phyloP scores from a whole-genome alignment of 441 rosid genomes.

The Theobroma grandiflorum region DNA sequence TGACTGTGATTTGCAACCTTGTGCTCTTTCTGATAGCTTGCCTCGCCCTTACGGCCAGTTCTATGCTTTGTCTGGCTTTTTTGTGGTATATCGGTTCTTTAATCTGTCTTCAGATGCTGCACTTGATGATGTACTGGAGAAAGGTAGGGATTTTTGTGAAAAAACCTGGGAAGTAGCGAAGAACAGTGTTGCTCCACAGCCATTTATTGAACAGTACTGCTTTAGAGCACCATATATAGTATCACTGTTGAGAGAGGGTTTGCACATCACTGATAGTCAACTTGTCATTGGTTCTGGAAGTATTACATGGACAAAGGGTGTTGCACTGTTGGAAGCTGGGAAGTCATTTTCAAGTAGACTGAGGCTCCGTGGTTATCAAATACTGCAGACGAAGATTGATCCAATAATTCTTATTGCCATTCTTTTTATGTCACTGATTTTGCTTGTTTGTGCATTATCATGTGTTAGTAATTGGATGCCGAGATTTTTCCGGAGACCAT shows the following conservation, averaged over 20 bases:
- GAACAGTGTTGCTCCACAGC: conserved; percentile 90
- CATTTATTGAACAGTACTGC: conserved; percentile 98
- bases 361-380: conserved; percentile 65
- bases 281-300: conserved; percentile 90
- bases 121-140: conserved; percentile 92
- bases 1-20: conserved; percentile 93
- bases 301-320: conserved; percentile 98
- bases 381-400: conserved; percentile 69
- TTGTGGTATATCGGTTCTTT: conserved; percentile 88
- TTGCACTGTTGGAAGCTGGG: conserved; percentile 91
- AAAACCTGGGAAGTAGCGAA: conserved; percentile 85
- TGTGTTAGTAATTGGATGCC: conserved; percentile 75
- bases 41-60: conserved; percentile 92
- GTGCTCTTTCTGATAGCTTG: conserved; percentile 77
- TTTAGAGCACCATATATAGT: conserved; percentile 96
- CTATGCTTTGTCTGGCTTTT: conserved; percentile 95
- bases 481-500: conserved; percentile 67
- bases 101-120: conserved; percentile 83
- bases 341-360: conserved; percentile 67
- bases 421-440: conserved; percentile 67
- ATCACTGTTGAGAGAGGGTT: conserved; percentile 85
- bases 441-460: conserved; percentile 80
- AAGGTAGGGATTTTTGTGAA: conserved; percentile 84
- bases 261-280: conserved; percentile 82
- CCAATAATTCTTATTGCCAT: conserved; percentile 64